Base-by-base conservation (phyloP, 148 eudicot genomes). In the Camellia lanceoleosa region DNA sequence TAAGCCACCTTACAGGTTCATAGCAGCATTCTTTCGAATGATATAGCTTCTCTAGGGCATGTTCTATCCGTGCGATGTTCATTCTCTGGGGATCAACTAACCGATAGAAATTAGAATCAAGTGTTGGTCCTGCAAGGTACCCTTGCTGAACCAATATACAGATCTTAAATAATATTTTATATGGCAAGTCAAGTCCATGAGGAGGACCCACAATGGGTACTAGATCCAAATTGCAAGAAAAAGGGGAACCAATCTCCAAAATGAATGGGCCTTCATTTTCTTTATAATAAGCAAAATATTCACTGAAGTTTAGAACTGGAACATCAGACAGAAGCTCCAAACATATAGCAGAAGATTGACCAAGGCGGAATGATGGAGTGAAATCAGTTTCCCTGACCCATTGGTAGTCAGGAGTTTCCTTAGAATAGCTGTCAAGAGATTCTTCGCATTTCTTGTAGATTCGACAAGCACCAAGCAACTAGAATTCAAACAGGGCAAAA, bases 321-420 rank as follows among this genome's bases (percentile, higher is more conserved):
- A 73, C 82, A 81, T 78, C 82, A 68, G 47, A 16, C 46, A 91
- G 90, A 85, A 94, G 84, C 83, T 90, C 87, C 69, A 94, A 80
- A 80, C 97, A 94, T 68, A 92, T 46, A n/a, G 82, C 83, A 58
- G 98, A 90, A 13, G 98, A 92, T 15, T 91, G 98, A 11, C 98
- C 97, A 7, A 94, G 86, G 70, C 86, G 74, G 12, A 76, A 68
- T 71, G 81, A 87, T 41, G 85, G 76, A 42, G 97, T 89, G 84
- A 92, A 94, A 80, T 94, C 98, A 55, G 91, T 92, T 61, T 95
- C 81, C 82, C 97, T 85, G 69, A 89, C 73, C 93, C 95, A 92
- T 72, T 89, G 91, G 79, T 94, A 94, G 66, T 91, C 91, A 47
- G 84, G 89, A 47, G 62, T 78, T 51, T 94, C 92, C 71, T 51